Evolutionary conservation across 2,329 filamentous ascomycete genomes (phyloP).

Genomic region (Fusarium siculi): DNA sequence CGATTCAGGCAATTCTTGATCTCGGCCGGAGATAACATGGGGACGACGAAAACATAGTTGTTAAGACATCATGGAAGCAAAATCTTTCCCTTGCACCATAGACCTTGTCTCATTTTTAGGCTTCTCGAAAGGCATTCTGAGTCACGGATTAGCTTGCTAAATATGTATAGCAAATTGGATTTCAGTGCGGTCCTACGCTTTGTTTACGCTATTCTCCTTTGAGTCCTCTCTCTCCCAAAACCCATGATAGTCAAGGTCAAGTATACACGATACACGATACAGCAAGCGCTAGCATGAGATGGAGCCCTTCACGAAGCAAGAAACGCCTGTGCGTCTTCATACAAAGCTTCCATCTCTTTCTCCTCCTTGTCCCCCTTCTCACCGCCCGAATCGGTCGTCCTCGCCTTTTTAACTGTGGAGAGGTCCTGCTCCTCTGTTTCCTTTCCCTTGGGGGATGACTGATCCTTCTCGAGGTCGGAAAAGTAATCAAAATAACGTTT

Average conservation of each 20-base stretch:
- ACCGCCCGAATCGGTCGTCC: background rate
- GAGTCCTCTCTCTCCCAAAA: background rate
- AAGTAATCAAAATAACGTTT: background rate
- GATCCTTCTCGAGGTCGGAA: fast-evolving
- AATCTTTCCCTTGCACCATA: background rate
- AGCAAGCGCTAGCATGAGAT: background rate
- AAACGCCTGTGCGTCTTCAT: background rate
- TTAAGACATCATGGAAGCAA: background rate
- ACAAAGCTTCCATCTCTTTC: background rate
- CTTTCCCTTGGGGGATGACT: background rate
- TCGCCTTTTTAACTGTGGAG: background rate
- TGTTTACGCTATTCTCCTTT: background rate
- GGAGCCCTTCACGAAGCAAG: fast-evolving
- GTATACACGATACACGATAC: background rate
- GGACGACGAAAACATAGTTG: background rate
- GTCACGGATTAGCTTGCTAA: background rate
- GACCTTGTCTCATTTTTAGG: background rate
- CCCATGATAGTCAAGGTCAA: background rate
- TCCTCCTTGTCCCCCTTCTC: background rate
- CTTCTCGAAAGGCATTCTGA: background rate
- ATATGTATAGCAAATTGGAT: background rate
- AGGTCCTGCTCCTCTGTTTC: too few relatives aligned
- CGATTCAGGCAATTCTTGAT: constrained; percentile 3
- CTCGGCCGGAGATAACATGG: background rate
- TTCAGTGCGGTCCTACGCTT: background rate